Evolutionary conservation across 352 stramenopile genomes (phyloP).

Genomic region (Phytophthora ohioensis): DNA sequence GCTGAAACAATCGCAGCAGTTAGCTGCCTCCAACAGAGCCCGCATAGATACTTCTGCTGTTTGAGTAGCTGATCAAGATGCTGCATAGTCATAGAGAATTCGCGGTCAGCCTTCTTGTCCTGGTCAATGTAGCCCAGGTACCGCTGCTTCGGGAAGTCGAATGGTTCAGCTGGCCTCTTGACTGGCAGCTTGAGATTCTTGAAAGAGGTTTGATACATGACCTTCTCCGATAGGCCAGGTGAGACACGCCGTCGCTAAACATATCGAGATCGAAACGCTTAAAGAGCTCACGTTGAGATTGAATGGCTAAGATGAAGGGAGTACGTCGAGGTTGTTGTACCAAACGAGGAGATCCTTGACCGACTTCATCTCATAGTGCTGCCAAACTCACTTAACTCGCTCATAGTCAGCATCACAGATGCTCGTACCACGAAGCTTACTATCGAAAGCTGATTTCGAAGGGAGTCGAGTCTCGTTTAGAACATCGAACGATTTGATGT

Average conservation of each 20-base stretch:
- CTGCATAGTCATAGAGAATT: slow-evolving; percentile 28
- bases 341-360: slow-evolving; percentile 49
- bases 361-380: slow-evolving; percentile 48
- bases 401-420: slow-evolving; percentile 41
- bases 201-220: slow-evolving; percentile 39
- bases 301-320: slow-evolving; percentile 17
- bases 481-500: slow-evolving; percentile 40
- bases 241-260: slow-evolving; percentile 34
- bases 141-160: slow-evolving; percentile 23
- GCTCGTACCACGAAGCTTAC: slow-evolving; percentile 13
- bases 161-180: slow-evolving; percentile 9
- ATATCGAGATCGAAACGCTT: slow-evolving; percentile 38
- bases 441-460: slow-evolving; percentile 33
- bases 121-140: slow-evolving; percentile 33
- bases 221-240: slow-evolving; percentile 25
- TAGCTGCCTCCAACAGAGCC: slow-evolving; percentile 28
- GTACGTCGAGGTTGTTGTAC: slow-evolving; percentile 29
- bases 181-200: slow-evolving; percentile 10
- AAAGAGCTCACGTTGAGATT: slow-evolving; percentile 29
- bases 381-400: slow-evolving; percentile 39
- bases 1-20: slow-evolving; percentile 28
- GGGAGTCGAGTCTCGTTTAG: slow-evolving; percentile 33
- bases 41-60: slow-evolving; percentile 36
- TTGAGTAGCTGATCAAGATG: slow-evolving; percentile 28
- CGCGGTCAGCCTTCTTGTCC: slow-evolving; percentile 27